These are phyloP conservation scores for Plenodomus biglobosus DNA, from an alignment of 2,329 filamentous ascomycete species.

Conservation along the genomic window DNA sequence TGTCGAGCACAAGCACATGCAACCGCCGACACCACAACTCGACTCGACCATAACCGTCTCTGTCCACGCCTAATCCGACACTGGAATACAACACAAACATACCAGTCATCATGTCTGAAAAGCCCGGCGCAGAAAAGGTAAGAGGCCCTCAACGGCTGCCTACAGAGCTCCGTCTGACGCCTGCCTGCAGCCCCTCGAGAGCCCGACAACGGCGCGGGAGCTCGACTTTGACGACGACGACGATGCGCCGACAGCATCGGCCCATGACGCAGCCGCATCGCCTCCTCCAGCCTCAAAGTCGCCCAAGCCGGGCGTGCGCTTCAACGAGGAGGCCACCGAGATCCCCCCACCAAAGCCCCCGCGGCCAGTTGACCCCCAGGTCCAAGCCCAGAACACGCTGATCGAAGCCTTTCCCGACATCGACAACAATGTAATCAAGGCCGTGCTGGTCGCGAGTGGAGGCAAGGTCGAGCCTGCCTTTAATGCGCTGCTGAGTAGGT, in stretches of 20 bases:
- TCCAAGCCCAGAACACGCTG: constrained; percentile 84
- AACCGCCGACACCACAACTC: background rate
- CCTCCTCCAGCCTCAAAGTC: constrained; percentile 44
- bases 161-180: background rate
- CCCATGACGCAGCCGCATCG: constrained; percentile 31
- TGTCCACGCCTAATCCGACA: background rate
- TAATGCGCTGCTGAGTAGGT: constrained; percentile 82
- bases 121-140: constrained; percentile 15
- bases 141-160: background rate
- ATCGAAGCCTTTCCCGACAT: constrained; percentile 92
- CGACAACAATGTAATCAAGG: constrained; percentile 78
- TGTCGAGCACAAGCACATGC: no score
- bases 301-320: constrained; percentile 50
- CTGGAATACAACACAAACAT: background rate
- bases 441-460: constrained; percentile 81
- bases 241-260: constrained; percentile 43
- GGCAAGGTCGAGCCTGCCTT: constrained; percentile 92
- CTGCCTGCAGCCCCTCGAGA: constrained; percentile 24
- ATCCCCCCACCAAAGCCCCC: constrained; percentile 77
- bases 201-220: constrained; percentile 56
- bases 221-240: constrained; percentile 61
- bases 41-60: no score
- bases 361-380: constrained; percentile 74
- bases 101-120: constrained; percentile 20
- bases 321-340: constrained; percentile 49